These are phyloP conservation scores for Cercospora brassicicola DNA, from an alignment of 2,329 filamentous ascomycete species.

Conservation along the genomic window DNA sequence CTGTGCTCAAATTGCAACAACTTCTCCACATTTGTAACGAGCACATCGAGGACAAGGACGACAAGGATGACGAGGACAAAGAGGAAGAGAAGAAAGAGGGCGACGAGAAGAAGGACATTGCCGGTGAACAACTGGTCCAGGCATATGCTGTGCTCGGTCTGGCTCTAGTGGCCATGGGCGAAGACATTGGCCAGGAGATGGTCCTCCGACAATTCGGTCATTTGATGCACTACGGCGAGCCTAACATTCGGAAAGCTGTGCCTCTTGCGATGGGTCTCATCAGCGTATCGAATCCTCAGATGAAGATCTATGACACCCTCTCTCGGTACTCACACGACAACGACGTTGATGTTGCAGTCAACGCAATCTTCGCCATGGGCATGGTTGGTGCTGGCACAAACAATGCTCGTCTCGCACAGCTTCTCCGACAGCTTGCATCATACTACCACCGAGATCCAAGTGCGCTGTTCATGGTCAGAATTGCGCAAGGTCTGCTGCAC, in stretches of 20 bases:
- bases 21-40: conserved; percentile 97
- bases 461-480: conserved; percentile 97
- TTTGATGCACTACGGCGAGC: conserved; percentile 97
- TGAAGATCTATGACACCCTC: conserved; percentile 99
- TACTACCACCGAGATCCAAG: conserved; percentile 98
- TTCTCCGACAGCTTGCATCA: conserved; percentile 89
- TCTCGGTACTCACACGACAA: conserved; percentile 98
- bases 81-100: conserved; percentile 67
- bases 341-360: conserved; percentile 96
- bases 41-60: conserved; percentile 85
- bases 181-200: conserved; percentile 98
- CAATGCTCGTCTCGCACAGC: conserved; percentile 92
- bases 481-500: conserved; percentile 93
- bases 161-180: conserved; percentile 93
- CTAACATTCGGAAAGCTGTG: conserved; percentile 94
- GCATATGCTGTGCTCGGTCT: conserved; percentile 94
- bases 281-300: conserved; percentile 96
- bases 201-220: conserved; percentile 95
- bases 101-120: conserved; percentile 63
- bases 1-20: conserved; percentile 95
- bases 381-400: conserved; percentile 95
- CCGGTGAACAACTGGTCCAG: conserved; percentile 86
- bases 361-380: conserved; percentile 99
- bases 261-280: conserved; percentile 95
- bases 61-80: conserved; percentile 55